phyloP scores from a whole-genome alignment of 306 rosid species.

The Styphnolobium japonicum region DNA sequence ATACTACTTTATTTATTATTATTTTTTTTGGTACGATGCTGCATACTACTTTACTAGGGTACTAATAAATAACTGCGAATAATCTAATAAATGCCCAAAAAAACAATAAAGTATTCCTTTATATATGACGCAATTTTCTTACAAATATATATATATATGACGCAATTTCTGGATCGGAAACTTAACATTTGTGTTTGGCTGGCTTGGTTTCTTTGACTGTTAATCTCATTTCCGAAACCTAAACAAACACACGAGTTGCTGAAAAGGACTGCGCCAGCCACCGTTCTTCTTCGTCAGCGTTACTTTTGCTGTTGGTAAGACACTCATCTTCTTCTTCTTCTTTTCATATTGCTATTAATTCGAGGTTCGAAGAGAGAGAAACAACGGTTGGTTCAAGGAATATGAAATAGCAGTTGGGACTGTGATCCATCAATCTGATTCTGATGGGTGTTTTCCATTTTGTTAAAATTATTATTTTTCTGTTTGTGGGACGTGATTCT shows the following conservation, averaged over 20 bases:
- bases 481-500: background rate
- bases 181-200: background rate
- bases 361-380: no score
- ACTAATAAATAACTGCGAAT: no score
- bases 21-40: no score
- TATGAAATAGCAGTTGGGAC: no score
- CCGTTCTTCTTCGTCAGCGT: conserved; percentile 2
- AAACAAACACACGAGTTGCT: background rate
- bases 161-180: background rate
- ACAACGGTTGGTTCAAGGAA: no score
- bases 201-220: background rate
- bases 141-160: background rate
- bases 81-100: no score
- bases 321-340: background rate
- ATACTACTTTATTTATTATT: no score
- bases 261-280: background rate
- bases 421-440: background rate
- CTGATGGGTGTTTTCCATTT: no score
- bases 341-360: no score
- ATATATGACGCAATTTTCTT: background rate
- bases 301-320: background rate
- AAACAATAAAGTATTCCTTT: no score
- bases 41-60: no score
- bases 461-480: background rate
- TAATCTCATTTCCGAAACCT: background rate